Conservation (phyloP, 805 yeast species). For the Torulaspora quercuum region DNA sequence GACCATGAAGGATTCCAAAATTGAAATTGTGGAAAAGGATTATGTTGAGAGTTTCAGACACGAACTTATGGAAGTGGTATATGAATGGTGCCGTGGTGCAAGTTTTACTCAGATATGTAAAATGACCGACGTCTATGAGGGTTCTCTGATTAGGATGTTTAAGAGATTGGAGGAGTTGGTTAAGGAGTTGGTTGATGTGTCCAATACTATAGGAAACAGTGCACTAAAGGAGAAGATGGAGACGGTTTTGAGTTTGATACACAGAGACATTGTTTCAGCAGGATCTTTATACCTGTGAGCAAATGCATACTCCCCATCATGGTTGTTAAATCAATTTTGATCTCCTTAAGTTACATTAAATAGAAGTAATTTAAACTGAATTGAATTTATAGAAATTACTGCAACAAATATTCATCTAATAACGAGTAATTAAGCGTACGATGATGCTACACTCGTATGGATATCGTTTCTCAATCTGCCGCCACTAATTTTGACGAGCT, state of each 20-base stretch:
- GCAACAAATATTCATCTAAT: too few species aligned
- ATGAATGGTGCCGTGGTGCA: conserved; percentile 95
- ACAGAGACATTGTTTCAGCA: conserved; percentile 94
- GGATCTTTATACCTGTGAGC: conserved; percentile 73
- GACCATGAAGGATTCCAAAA: conserved; percentile 81
- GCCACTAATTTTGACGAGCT: conserved; percentile 15
- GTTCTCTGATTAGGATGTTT: conserved; percentile 90
- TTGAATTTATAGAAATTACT: too few species aligned
- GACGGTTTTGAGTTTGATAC: conserved; percentile 76
- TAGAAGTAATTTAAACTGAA: conserved; percentile 1
- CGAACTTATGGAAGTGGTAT: conserved; percentile 95
- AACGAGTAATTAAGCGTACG: conserved; percentile 13
- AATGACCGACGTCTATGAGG: conserved; percentile 98
- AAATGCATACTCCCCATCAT: too few species aligned
- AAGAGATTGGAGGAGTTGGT: conserved; percentile 90
- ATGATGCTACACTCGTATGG: conserved; percentile 14
- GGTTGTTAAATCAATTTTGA: too few species aligned
- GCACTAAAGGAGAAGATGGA: conserved; percentile 88
- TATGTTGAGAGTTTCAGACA: conserved; percentile 89
- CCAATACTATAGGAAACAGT: conserved; percentile 89
- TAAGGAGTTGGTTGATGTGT: conserved; percentile 85
- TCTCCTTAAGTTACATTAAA: too few species aligned
- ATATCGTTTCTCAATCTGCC: conserved; percentile 10
- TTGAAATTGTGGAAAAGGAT: conserved; percentile 86
- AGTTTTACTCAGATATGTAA: conserved; percentile 94